These are phyloP conservation scores for Podospora tetraspora DNA, from an alignment of 495 filamentous ascomycete species.

Conservation along the genomic window DNA sequence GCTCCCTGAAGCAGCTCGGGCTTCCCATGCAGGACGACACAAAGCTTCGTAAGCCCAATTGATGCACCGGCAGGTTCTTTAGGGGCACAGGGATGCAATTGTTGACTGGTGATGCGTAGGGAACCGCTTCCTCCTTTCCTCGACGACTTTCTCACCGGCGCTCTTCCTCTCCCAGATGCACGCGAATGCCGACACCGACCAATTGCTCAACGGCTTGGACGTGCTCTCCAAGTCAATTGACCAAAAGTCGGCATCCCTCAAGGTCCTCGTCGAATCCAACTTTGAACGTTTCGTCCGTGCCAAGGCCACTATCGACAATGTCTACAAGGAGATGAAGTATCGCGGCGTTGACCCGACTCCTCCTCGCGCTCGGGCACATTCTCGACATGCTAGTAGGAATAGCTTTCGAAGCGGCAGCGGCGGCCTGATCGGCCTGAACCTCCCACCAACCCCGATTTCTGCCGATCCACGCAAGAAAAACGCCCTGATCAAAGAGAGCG, in stretches of 20 bases:
- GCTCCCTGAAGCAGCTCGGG: conserved; percentile 66
- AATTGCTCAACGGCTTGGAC: conserved; percentile 72
- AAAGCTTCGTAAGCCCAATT: conserved; percentile 56
- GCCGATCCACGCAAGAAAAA: conserved; percentile 67
- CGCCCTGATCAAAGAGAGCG: conserved; percentile 84
- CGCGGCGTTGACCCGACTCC: conserved; percentile 64
- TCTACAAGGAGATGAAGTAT: conserved; percentile 96
- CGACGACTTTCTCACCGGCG: conserved; percentile 88
- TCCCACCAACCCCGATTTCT: conserved; percentile 29
- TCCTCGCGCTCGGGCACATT: conserved; percentile 47
- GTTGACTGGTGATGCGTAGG: conserved; percentile 38
- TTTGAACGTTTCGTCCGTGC: conserved; percentile 96
- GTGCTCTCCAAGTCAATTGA: conserved; percentile 85
- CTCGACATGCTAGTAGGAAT: conserved; percentile 56
- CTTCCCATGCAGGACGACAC: conserved; percentile 81
- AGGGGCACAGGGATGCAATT: not conserved
- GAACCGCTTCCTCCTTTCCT: conserved; percentile 90
- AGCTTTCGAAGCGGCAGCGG: conserved; percentile 58
- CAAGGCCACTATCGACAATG: conserved; percentile 95
- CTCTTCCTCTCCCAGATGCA: conserved; percentile 91
- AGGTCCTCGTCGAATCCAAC: conserved; percentile 92
- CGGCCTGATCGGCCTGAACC: conserved; percentile 25
- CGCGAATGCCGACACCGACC: conserved; percentile 70
- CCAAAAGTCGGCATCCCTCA: conserved; percentile 91
- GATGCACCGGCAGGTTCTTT: not conserved